Conservation (phyloP, 768 basidiomycete species). For the Russula dissimulans region DNA sequence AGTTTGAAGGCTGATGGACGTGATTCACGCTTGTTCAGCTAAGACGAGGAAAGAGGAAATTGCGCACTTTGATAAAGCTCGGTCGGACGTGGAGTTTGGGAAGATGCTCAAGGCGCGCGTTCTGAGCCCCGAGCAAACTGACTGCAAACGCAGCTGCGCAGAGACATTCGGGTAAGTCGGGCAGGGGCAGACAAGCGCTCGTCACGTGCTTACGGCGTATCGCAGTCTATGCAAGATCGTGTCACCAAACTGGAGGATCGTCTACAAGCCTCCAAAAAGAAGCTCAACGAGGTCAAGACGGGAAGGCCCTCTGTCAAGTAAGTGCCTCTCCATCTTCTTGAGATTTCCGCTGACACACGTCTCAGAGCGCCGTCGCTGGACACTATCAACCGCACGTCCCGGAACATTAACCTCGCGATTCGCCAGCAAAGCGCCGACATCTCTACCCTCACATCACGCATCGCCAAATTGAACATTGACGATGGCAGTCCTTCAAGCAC, state of each 20-base stretch:
- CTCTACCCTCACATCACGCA: slow-evolving; percentile 39
- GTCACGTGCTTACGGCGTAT: neutral
- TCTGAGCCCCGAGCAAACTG: slow-evolving; percentile 72
- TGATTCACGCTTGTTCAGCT: slow-evolving; percentile 34
- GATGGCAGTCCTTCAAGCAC: slow-evolving; percentile 31
- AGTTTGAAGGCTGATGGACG: neutral
- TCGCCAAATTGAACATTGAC: slow-evolving; percentile 41
- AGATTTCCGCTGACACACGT: neutral
- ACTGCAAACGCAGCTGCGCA: slow-evolving; percentile 66
- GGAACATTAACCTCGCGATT: slow-evolving; percentile 72
- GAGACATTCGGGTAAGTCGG: slow-evolving; percentile 55
- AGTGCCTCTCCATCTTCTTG: neutral
- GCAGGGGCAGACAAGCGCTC: neutral
- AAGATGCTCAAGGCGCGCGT: slow-evolving; percentile 35
- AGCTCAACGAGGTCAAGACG: slow-evolving; percentile 16
- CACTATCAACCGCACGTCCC: slow-evolving; percentile 73
- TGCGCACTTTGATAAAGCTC: slow-evolving; percentile 66
- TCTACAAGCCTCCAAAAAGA: slow-evolving; percentile 14
- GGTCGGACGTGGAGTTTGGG: slow-evolving; percentile 65
- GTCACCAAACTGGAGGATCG: slow-evolving; percentile 16
- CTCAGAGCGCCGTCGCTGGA: slow-evolving; percentile 76
- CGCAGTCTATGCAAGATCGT: slow-evolving; percentile 12
- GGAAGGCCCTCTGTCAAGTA: slow-evolving; percentile 9
- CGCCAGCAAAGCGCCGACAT: slow-evolving; percentile 52
- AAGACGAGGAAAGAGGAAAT: slow-evolving; percentile 80